Evolutionary conservation across 1,284 basidiomycete species (phyloP).

Genomic region (Boletus subluridellus): DNA sequence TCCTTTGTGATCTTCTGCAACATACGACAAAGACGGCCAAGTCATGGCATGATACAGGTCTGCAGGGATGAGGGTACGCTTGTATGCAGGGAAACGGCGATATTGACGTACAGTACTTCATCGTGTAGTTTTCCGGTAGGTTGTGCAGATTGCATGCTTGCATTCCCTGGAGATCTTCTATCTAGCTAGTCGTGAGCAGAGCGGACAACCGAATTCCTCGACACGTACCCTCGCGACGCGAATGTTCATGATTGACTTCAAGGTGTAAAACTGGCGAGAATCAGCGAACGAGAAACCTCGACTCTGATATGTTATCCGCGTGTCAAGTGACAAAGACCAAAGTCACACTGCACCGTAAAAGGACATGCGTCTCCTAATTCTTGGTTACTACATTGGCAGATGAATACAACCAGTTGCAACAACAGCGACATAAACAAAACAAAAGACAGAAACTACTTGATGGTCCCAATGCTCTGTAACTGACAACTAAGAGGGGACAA

Average conservation of each 20-base stretch:
- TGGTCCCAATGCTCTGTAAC: slow-evolving; percentile 15
- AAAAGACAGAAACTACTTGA: slow-evolving; percentile 1
- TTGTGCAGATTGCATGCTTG: slow-evolving; percentile 91
- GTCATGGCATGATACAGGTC: slow-evolving; percentile 94
- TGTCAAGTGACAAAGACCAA: not conserved
- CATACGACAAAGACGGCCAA: slow-evolving; percentile 95
- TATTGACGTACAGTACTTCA: slow-evolving; percentile 76
- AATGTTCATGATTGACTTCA: slow-evolving; percentile 48
- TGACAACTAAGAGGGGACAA: slow-evolving; percentile 1
- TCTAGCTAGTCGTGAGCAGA: slow-evolving; percentile 34
- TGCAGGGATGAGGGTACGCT: slow-evolving; percentile 32
- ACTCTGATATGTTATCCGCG: not conserved
- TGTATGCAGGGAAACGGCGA: slow-evolving; percentile 19
- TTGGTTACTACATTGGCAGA: slow-evolving; percentile 19
- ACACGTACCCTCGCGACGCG: slow-evolving; percentile 51
- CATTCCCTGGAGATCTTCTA: slow-evolving; percentile 78
- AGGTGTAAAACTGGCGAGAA: not conserved
- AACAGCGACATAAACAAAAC: slow-evolving; percentile 22
- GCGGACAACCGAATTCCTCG: not conserved
- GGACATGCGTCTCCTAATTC: not conserved
- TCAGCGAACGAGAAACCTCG: not conserved
- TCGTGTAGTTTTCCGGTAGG: slow-evolving; percentile 89
- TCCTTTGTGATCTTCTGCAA: slow-evolving; percentile 92
- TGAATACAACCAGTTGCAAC: slow-evolving; percentile 27
- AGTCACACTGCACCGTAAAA: slow-evolving; percentile 10